Percentiles rank a stretch among this genome's conserved stretches.
Evolutionary conservation across 306 rosid genomes (phyloP).

Genomic region (Cajanus cajan): DNA sequence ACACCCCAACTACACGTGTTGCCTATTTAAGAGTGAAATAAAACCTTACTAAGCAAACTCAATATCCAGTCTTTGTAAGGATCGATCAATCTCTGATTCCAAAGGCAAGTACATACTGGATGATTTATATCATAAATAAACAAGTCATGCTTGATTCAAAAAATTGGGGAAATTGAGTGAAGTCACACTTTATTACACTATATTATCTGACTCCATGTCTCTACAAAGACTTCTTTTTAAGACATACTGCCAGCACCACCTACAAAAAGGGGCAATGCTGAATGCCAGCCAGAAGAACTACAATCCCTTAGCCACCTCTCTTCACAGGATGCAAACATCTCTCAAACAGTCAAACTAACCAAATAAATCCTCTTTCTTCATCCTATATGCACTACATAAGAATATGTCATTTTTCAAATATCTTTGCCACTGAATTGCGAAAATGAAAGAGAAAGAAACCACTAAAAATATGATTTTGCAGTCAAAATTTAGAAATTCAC

Average conservation of each 20-base stretch:
- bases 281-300: background rate
- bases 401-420: slow-evolving; percentile 1
- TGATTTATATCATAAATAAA: background rate
- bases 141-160: background rate
- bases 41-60: background rate
- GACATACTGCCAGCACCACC: background rate
- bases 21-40: background rate
- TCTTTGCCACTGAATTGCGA: background rate
- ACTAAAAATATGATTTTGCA: background rate
- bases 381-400: background rate
- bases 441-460: background rate
- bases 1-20: background rate
- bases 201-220: background rate
- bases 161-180: background rate
- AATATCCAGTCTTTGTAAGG: background rate
- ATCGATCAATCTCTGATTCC: background rate
- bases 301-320: background rate
- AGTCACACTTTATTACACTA: background rate
- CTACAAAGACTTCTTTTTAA: background rate
- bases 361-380: background rate
- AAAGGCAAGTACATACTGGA: background rate
- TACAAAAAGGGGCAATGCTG: background rate
- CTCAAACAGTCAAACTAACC: background rate
- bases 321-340: background rate
- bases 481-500: slow-evolving; percentile 5